A percentile compares a stretch with the other conserved stretches of the same genome.
These are phyloP conservation scores for Magnusiomyces paraingens DNA, from an alignment of 1,139 yeast species.

Conservation along the genomic window DNA sequence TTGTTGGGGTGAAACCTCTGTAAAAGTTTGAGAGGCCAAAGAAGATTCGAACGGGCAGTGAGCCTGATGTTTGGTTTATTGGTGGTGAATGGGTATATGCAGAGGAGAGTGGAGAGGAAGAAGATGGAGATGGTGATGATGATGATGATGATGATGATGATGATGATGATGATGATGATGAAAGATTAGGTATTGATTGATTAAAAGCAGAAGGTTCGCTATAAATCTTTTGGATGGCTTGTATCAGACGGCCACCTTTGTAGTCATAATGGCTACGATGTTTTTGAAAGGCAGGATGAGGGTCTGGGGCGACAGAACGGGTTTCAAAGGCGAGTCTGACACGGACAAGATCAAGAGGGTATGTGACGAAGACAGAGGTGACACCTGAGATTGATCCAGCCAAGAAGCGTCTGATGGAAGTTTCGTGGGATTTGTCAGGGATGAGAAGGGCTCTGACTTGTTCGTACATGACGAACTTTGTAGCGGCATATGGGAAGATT, in stretches of 20 bases:
- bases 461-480: slow-evolving; percentile 95
- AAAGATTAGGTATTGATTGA: slow-evolving; percentile 26
- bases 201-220: slow-evolving; percentile 39
- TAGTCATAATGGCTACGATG: slow-evolving; percentile 26
- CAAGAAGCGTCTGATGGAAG: slow-evolving; percentile 68
- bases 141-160: slow-evolving; percentile 16
- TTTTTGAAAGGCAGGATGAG: slow-evolving; percentile 20
- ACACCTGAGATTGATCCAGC: slow-evolving; percentile 89
- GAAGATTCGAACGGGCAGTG: slow-evolving; percentile 13
- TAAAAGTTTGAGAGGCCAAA: slow-evolving; percentile 59
- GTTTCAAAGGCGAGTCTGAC: slow-evolving; percentile 91
- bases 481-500: slow-evolving; percentile 95
- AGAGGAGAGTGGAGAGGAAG: slow-evolving; percentile 6
- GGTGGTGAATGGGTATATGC: slow-evolving; percentile 30
- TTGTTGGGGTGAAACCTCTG: slow-evolving; percentile 91
- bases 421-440: slow-evolving; percentile 68
- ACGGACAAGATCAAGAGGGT: slow-evolving; percentile 84
- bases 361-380: slow-evolving; percentile 79
- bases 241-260: slow-evolving; percentile 47
- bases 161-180: slow-evolving; percentile 22
- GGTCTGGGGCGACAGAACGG: slow-evolving; percentile 26
- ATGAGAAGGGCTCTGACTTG: slow-evolving; percentile 77
- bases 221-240: slow-evolving; percentile 52
- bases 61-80: slow-evolving; percentile 31
- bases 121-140: slow-evolving; percentile 18